Percentiles rank a stretch among this genome's conserved stretches.
Evolutionary conservation across 2,329 filamentous ascomycete genomes (phyloP).

Genomic region (Claviceps capensis): DNA sequence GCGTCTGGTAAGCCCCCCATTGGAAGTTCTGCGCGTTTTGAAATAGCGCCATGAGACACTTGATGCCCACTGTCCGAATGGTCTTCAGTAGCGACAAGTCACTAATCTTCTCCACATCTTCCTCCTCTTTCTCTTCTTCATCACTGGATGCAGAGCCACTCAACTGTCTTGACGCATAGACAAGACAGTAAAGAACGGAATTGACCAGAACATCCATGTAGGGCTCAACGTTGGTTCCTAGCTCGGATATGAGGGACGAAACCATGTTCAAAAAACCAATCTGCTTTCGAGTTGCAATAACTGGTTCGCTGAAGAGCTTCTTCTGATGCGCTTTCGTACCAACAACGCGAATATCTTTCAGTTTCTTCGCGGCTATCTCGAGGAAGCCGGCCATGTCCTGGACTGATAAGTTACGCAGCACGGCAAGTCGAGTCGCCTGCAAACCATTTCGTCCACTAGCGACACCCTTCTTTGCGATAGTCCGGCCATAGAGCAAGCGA

Average conservation of each 20-base stretch:
- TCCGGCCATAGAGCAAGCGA: conserved; percentile 75
- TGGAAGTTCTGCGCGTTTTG: conserved; percentile 55
- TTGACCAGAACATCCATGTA: conserved; percentile 60
- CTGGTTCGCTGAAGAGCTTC: conserved; percentile 40
- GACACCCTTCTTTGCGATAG: conserved; percentile 68
- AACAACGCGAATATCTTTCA: conserved; percentile 48
- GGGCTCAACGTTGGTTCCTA: conserved; percentile 58
- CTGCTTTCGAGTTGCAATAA: conserved; percentile 62
- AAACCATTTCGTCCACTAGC: conserved; percentile 69
- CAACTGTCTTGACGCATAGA: conserved; percentile 52
- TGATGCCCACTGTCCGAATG: conserved; percentile 60
- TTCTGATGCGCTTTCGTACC: conserved; percentile 33
- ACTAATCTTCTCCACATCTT: conserved; percentile 29
- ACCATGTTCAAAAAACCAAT: conserved; percentile 88
- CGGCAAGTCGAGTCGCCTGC: conserved; percentile 65
- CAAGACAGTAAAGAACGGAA: conserved; percentile 67
- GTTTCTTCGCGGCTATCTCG: conserved; percentile 61
- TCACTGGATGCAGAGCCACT: conserved; percentile 23
- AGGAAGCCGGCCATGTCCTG: conserved; percentile 71
- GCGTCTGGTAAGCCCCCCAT: conserved; percentile 57
- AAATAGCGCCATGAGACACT: conserved; percentile 70
- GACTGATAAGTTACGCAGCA: conserved; percentile 63
- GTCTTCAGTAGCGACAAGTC: conserved; percentile 48
- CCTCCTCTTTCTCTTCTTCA: conserved; percentile 22
- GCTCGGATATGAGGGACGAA: conserved; percentile 69